These are phyloP conservation scores for Colletotrichum caudatum DNA, from an alignment of 2,329 filamentous ascomycete genomes.

Conservation along the genomic window DNA sequence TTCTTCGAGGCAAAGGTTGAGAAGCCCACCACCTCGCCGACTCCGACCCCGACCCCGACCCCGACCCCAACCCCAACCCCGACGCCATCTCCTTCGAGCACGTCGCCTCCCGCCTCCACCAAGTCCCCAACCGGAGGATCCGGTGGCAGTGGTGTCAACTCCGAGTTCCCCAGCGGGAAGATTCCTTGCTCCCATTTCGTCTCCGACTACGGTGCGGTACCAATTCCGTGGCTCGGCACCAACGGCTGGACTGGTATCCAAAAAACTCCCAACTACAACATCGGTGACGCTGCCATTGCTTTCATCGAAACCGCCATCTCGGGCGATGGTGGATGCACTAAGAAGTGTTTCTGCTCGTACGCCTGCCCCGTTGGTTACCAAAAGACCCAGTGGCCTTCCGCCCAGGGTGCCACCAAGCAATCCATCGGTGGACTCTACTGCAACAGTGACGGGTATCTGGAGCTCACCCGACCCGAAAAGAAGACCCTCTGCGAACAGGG, in stretches of 20 bases:
- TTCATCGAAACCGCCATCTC: conserved; percentile 73
- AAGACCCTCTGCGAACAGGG: conserved; percentile 82
- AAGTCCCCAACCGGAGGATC: conserved; percentile 45
- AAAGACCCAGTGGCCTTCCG: conserved; percentile 87
- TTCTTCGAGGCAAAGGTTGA: conserved; percentile 62
- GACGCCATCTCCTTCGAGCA: conserved; percentile 43
- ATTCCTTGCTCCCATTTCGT: conserved; percentile 81
- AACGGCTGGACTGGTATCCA: conserved; percentile 87
- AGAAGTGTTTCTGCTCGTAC: conserved; percentile 87
- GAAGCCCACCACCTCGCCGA: conserved; percentile 51
- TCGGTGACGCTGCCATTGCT: conserved; percentile 66
- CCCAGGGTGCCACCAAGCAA: conserved; percentile 83
- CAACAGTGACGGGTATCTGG: conserved; percentile 77
- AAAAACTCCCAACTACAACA: conserved; percentile 64
- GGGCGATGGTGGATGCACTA: conserved; percentile 67
- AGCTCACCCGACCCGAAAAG: conserved; percentile 77
- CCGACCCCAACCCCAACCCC: conserved; percentile 40
- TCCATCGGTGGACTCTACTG: conserved; percentile 91
- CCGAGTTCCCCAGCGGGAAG: conserved; percentile 80
- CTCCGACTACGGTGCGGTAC: conserved; percentile 81
- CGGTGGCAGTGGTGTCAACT: conserved; percentile 67
- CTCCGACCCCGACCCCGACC: conserved; percentile 46
- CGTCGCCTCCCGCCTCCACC: conserved; percentile 45
- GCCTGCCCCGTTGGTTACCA: conserved; percentile 91
- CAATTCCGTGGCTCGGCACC: conserved; percentile 75